Base-by-base conservation (phyloP, 2,329 filamentous ascomycete species). In the Whalleya microplaca region DNA sequence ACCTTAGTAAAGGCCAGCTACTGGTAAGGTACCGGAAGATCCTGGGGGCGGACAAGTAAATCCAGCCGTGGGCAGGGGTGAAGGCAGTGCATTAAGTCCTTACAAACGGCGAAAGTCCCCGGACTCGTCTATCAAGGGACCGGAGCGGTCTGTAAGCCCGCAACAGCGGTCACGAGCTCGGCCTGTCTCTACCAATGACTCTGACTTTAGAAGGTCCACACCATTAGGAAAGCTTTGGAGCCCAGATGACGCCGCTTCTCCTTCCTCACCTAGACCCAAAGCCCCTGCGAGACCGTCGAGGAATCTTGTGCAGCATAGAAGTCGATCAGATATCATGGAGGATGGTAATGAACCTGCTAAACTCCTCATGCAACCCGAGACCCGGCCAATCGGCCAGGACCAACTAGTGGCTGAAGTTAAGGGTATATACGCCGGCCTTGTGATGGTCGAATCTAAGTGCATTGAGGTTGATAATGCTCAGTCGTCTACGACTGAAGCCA, bases 391-490 rank as follows among this genome's bases (percentile, higher is more conserved):
- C 7, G 88, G 87, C 0, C 87, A 91, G 58, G 88, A 92, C 0
- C 89, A 96, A 64, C 79, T 96, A 0, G 84, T 91, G 0, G 85
- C 86, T 0, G 92, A 96, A 66, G 89, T 96, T 0, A 92, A 92
- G 55, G 87, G 87, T 0, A 95, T 95, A 2, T 96, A 96, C 66
- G 86, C 88, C 0, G 92, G 90, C 0, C 74, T 97, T 0, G 87
- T 92, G 0, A 91, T 95, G 85, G 90, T 96, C 0, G 94, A 98
- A 69, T 85, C 84, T 21, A 92, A 95, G 64, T 94, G 92, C 65
- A 93, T 96, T 0, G 89, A 96, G 51, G 88, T 96, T 1, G 90
- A 94, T 64, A 86, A 84, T 8, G 80, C 84, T 0, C 83, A 86
- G 44, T 80, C 78, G 0, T 75, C 76, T 0, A 76, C 80, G 23